These are phyloP conservation scores for Albophoma yamanashiensis DNA, from an alignment of 2,329 filamentous ascomycete species.

Conservation along the genomic window DNA sequence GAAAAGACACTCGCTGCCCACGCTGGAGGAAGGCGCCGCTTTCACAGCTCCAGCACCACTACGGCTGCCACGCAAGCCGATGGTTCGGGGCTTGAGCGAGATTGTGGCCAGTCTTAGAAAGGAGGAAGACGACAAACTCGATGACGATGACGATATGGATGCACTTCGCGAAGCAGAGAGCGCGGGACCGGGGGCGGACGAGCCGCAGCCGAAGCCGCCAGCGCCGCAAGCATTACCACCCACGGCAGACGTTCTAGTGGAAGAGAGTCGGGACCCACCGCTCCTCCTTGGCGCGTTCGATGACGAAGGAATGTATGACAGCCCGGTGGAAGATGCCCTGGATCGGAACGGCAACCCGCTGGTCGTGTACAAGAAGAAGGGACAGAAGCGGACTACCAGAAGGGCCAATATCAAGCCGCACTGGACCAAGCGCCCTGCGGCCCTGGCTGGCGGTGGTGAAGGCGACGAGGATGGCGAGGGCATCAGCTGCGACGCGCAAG, in stretches of 20 bases:
- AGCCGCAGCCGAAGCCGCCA: constrained; percentile 10
- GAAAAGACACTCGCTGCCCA: constrained; percentile 32
- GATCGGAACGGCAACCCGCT: constrained; percentile 49
- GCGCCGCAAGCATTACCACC: not conserved
- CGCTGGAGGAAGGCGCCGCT: constrained; percentile 45
- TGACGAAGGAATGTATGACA: constrained; percentile 49
- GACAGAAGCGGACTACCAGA: constrained; percentile 68
- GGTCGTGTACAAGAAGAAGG: constrained; percentile 70
- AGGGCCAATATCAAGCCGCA: constrained; percentile 52
- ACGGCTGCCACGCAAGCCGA: constrained; percentile 45
- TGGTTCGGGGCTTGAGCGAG: constrained; percentile 62
- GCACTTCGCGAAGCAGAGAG: constrained; percentile 61
- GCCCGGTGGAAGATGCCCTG: constrained; percentile 37
- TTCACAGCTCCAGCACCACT: constrained; percentile 38
- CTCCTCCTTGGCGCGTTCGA: constrained; percentile 51
- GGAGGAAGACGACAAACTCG: constrained; percentile 57
- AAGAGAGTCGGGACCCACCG: constrained; percentile 31
- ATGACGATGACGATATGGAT: constrained; percentile 56
- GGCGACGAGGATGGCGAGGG: constrained; percentile 22
- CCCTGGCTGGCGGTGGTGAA: constrained; percentile 16
- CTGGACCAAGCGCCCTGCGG: constrained; percentile 33
- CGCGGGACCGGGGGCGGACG: constrained; percentile 20
- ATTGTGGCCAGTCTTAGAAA: constrained; percentile 62
- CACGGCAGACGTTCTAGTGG: constrained; percentile 26
- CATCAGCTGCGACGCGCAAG: constrained; percentile 17